Evolutionary conservation across 179 eudicot species (phyloP), one percentile per base, ranked within the genome.

Genomic region (Dionaea muscipula): DNA sequence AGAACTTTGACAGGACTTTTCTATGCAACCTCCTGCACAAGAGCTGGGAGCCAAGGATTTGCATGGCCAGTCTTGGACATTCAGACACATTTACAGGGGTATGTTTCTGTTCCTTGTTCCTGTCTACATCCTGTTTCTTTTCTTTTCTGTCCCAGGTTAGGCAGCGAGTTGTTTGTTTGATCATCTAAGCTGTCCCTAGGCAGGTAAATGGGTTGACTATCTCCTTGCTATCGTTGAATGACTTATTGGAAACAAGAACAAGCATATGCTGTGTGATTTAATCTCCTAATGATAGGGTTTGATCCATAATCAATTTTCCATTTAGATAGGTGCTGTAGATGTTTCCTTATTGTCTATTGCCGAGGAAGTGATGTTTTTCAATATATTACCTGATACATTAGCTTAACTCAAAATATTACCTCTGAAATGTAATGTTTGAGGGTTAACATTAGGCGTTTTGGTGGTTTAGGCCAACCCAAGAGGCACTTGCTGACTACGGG

Each of bases 1-100:
- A 67, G 57, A 35, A 53, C 47, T 56, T 57, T 66, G 64, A 56
- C 65, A 91, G 98, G 98, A 91, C 70, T 91, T 87, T 55, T 68
- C 91, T 31, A 78, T 91, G 95, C 98, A 91, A 87, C 98, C 98
- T 51, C 98, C 98, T 25, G 85, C 94, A 26, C 95, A 84, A 76
- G 98, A 91, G 80, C 68, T 91, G 28, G 69, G 69, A 51, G 98
- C 98, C 61, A 84, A 73, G 81, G 98, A 91, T 75, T 72, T 91
- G 68, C 98, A 91, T 68, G 85, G 87, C 63, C 95, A 86, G 55
- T 24, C 94, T n/a, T 91, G 98, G 98, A 82, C 94, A 56, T 91
- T 91, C 71, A 75, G 95, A 67, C 98, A 91, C 70, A 84, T 91
- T 10, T 91, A 84, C 62, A 83, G 98, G 53, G 98, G 98, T 86